These are phyloP conservation scores for Talaromyces islandicus DNA, from an alignment of 2,329 filamentous ascomycete species.

Conservation along the genomic window DNA sequence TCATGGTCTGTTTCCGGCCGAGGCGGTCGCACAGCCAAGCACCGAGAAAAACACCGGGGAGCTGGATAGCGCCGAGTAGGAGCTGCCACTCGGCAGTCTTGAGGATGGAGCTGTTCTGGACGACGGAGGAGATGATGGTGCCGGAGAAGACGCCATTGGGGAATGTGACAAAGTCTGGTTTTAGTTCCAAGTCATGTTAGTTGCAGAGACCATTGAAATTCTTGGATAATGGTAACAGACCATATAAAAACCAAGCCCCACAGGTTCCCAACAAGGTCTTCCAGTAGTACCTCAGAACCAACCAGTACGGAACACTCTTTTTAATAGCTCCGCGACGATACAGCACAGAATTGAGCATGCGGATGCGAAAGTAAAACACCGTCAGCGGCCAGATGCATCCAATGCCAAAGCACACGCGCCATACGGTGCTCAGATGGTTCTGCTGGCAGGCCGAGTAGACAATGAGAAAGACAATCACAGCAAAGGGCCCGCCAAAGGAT, in stretches of 20 bases:
- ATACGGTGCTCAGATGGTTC: slow-evolving; percentile 37
- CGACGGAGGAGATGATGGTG: slow-evolving; percentile 38
- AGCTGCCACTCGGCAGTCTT: slow-evolving; percentile 46
- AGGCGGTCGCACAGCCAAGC: slow-evolving; percentile 44
- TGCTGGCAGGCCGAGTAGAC: slow-evolving; percentile 34
- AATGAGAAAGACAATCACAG: slow-evolving; percentile 43
- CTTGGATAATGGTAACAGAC: slow-evolving; percentile 8
- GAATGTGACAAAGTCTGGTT: slow-evolving; percentile 36
- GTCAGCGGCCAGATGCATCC: slow-evolving; percentile 46
- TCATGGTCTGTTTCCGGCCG: slow-evolving; percentile 47
- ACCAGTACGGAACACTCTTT: slow-evolving; percentile 42
- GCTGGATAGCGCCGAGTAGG: slow-evolving; percentile 35
- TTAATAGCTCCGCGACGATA: slow-evolving; percentile 52
- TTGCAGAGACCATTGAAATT: background rate
- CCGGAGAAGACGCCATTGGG: slow-evolving; percentile 45
- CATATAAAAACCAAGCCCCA: slow-evolving; percentile 52
- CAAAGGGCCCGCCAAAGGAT: slow-evolving; percentile 36
- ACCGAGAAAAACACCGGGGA: slow-evolving; percentile 48
- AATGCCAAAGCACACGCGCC: slow-evolving; percentile 47
- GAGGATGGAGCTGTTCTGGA: slow-evolving; percentile 32
- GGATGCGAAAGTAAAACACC: slow-evolving; percentile 53
- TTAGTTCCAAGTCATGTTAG: too few species aligned
- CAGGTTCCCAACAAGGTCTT: slow-evolving; percentile 48
- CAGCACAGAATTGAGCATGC: slow-evolving; percentile 47
- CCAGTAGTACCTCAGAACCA: slow-evolving; percentile 52